These are phyloP conservation scores for Talaromyces sp. DNA, from an alignment of 2,329 filamentous ascomycete species.

Conservation along the genomic window DNA sequence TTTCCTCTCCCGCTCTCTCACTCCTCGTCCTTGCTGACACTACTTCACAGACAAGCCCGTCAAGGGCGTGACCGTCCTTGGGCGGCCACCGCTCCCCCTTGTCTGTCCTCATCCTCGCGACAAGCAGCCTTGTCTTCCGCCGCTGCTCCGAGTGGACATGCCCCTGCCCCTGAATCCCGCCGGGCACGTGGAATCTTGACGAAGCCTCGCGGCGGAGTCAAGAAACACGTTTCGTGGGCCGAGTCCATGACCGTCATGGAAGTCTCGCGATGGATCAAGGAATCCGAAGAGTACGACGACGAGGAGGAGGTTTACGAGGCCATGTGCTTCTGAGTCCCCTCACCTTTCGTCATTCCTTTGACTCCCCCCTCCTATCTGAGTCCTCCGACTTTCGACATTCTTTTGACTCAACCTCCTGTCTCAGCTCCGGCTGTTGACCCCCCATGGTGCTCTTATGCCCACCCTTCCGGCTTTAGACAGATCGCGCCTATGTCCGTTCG, in stretches of 20 bases:
- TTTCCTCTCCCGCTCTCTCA: too few species aligned
- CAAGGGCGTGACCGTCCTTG: constrained; percentile 7
- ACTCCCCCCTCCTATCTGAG: background rate
- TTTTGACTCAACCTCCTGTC: background rate
- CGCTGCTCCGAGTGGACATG: background rate
- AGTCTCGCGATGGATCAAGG: constrained; percentile 3
- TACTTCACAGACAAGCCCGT: background rate
- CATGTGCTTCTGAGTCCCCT: background rate
- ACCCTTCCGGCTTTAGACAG: background rate
- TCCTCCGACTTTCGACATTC: background rate
- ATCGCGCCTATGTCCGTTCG: background rate
- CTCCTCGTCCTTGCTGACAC: too few species aligned
- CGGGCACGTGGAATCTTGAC: background rate
- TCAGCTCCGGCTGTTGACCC: background rate
- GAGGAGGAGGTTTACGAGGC: background rate
- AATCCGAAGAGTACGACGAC: background rate
- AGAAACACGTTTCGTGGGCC: constrained; percentile 3
- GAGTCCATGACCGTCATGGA: background rate
- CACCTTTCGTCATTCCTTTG: background rate
- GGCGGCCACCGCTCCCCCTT: background rate
- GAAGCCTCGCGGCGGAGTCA: background rate
- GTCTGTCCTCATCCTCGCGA: background rate
- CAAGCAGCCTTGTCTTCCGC: background rate
- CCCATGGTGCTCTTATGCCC: background rate
- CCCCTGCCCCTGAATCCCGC: background rate